These are phyloP conservation scores for Pneumocystis carinii DNA, from an alignment of 1,139 yeast genomes.

Conservation along the genomic window DNA sequence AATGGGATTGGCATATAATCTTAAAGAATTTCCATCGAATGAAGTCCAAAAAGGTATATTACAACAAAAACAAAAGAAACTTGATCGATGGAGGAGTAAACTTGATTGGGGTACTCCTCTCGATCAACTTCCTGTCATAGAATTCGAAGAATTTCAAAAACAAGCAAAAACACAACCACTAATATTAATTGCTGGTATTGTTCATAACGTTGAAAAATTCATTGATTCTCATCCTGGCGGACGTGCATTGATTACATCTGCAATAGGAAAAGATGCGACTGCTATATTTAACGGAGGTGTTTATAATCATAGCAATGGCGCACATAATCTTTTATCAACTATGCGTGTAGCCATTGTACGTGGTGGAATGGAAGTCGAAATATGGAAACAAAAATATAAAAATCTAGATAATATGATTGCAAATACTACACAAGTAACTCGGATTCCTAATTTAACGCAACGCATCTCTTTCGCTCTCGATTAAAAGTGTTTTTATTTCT, in stretches of 20 bases:
- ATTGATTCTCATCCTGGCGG: slow-evolving; percentile 98
- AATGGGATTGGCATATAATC: slow-evolving; percentile 75
- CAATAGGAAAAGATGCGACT: slow-evolving; percentile 91
- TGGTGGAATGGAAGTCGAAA: slow-evolving; percentile 70
- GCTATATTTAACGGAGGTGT: slow-evolving; percentile 97
- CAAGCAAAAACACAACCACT: slow-evolving; percentile 47
- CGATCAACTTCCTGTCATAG: slow-evolving; percentile 79
- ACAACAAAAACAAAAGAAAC: slow-evolving; percentile 93
- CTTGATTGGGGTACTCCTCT: slow-evolving; percentile 90
- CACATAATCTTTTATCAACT: slow-evolving; percentile 85
- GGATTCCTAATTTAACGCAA: slow-evolving; percentile 12
- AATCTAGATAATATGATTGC: slow-evolving; percentile 39
- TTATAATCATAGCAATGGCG: slow-evolving; percentile 92
- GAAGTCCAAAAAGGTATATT: slow-evolving; percentile 92
- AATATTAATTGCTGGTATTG: slow-evolving; percentile 81
- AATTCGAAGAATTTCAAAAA: slow-evolving; percentile 63
- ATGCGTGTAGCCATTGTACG: slow-evolving; percentile 93
- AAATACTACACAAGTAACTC: slow-evolving; percentile 46
- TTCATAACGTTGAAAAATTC: slow-evolving; percentile 76
- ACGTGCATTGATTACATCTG: slow-evolving; percentile 66
- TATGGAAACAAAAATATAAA: slow-evolving; percentile 50
- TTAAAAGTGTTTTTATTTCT: neutral
- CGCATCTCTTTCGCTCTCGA: neutral
- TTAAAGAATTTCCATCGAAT: slow-evolving; percentile 85
- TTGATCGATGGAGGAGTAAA: slow-evolving; percentile 60